Percentiles rank a stretch among this genome's conserved stretches.
Evolutionary conservation across 2,329 filamentous ascomycete species (phyloP).

Genomic region (Pseudopyrenochaeta lycopersici): DNA sequence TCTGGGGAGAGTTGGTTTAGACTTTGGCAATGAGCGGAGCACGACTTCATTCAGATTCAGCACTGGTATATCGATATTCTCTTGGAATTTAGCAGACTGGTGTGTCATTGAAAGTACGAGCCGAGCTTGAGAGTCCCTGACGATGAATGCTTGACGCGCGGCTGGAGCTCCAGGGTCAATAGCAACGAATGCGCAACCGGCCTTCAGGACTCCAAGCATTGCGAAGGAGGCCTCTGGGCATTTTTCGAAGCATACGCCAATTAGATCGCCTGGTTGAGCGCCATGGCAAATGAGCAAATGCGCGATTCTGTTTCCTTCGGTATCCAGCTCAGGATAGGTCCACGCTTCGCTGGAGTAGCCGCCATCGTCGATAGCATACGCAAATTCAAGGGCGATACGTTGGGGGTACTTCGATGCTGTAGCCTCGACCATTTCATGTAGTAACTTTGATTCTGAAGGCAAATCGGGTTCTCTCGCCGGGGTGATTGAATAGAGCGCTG

Average conservation of each 20-base stretch:
- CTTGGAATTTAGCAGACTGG: constrained; percentile 51
- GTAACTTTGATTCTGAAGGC: constrained; percentile 64
- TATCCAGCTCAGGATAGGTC: constrained; percentile 78
- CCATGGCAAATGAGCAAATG: constrained; percentile 65
- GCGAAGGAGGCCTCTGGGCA: constrained; percentile 84
- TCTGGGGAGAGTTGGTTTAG: constrained; percentile 38
- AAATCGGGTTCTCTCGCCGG: constrained; percentile 69
- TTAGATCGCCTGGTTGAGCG: constrained; percentile 65
- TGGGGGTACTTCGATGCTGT: constrained; percentile 66
- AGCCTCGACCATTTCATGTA: constrained; percentile 82
- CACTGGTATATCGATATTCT: constrained; percentile 47
- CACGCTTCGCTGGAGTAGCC: constrained; percentile 64
- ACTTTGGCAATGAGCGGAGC: constrained; percentile 44
- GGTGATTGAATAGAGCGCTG: constrained; percentile 69
- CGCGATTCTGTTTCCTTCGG: constrained; percentile 76
- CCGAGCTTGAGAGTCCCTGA: constrained; percentile 74
- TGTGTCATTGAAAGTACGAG: constrained; percentile 68
- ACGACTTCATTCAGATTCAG: constrained; percentile 57
- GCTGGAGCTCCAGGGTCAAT: constrained; percentile 78
- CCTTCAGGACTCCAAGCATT: constrained; percentile 83
- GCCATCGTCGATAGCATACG: constrained; percentile 62
- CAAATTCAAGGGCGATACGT: constrained; percentile 78
- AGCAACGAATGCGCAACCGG: constrained; percentile 82
- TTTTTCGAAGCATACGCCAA: constrained; percentile 85
- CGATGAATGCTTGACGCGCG: constrained; percentile 79